phyloP scores from a whole-genome alignment of 306 rosid species.

The Corylus avellana region DNA sequence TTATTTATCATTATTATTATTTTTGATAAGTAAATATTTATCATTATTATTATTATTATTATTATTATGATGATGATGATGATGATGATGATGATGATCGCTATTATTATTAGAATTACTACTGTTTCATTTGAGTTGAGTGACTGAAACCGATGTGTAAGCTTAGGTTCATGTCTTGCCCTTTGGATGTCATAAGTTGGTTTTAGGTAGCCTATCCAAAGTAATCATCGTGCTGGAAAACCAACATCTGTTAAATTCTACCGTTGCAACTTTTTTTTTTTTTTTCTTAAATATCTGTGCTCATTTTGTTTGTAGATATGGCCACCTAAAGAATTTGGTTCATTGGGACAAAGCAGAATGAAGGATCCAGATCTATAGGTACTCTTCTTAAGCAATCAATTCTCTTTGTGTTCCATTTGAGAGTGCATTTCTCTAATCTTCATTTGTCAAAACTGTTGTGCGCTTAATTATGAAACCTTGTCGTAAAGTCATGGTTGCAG shows the following conservation, averaged over 20 bases:
- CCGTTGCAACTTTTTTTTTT: neutral
- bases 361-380: conserved; percentile 38
- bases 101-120: neutral
- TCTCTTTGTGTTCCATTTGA: neutral
- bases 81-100: too few relatives aligned
- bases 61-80: too few relatives aligned
- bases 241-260: neutral
- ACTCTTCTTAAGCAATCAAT: conserved; percentile 11
- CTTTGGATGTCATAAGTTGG: neutral
- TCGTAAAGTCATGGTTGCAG: neutral
- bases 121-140: neutral
- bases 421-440: neutral
- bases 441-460: neutral
- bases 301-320: conserved; percentile 43
- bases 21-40: too few relatives aligned
- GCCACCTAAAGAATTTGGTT: conserved; percentile 68
- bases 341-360: conserved; percentile 36
- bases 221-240: neutral
- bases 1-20: too few relatives aligned
- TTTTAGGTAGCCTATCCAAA: neutral
- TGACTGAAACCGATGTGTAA: neutral
- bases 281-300: neutral
- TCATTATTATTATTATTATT: too few relatives aligned
- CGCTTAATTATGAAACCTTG: neutral
- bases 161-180: neutral